Percentiles rank a stretch among this genome's conserved stretches.
Evolutionary conservation across 192 early-diverging fungal species (phyloP).

Genomic region (Linnemannia hyalina): DNA sequence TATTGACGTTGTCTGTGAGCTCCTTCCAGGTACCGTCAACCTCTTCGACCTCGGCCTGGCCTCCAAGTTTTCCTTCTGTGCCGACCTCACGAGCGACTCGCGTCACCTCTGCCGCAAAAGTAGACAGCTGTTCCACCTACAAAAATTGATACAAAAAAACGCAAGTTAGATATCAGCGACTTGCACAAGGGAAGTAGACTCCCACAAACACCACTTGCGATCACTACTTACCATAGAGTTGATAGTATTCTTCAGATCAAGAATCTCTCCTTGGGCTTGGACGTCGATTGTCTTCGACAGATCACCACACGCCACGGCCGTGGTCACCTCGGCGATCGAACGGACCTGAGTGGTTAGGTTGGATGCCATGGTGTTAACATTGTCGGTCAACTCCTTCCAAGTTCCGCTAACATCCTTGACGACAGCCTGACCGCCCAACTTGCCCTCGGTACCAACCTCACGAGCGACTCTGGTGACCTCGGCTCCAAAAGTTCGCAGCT

Average conservation of each 20-base stretch:
- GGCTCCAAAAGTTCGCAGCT: constrained; percentile 56
- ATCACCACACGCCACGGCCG: constrained; percentile 56
- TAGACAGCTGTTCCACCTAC: constrained; percentile 59
- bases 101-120: constrained; percentile 58
- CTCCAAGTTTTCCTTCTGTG: constrained; percentile 50
- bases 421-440: constrained; percentile 62
- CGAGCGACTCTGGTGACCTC: constrained; percentile 42
- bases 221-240: constrained; percentile 34
- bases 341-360: constrained; percentile 58
- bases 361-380: constrained; percentile 59
- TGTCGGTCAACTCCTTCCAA: constrained; percentile 57
- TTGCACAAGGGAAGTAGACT: too few relatives aligned
- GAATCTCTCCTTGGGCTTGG: background rate
- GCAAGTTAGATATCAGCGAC: too few relatives aligned
- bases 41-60: too few relatives aligned
- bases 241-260: constrained; percentile 38
- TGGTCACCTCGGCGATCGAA: constrained; percentile 27
- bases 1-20: constrained; percentile 66
- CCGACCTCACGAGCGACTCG: constrained; percentile 56
- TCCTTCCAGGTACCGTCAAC: constrained; percentile 49
- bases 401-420: constrained; percentile 55
- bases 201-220: too few relatives aligned
- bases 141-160: too few relatives aligned
- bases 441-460: constrained; percentile 63
- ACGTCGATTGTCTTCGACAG: constrained; percentile 22